Evolutionary conservation across 2,329 filamentous ascomycete genomes (phyloP), one percentile per base, ranked within the genome.

Genomic region (Colletotrichum siamense): DNA sequence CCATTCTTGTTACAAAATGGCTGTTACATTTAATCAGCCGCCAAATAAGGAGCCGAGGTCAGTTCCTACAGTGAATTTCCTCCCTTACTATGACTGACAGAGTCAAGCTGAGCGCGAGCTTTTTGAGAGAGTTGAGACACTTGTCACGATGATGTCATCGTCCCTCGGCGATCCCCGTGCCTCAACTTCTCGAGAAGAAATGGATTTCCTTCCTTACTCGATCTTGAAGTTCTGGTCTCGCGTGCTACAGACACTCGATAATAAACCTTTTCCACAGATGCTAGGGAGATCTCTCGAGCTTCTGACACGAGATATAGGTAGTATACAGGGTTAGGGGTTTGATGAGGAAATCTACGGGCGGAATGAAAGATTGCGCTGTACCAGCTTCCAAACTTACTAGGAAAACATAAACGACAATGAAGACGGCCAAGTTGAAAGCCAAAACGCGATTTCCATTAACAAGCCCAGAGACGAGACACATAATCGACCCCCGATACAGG

Each of bases 31-130:
- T n/a, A 2, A 5, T 6, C 1, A 3, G 12, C 55, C 16, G 28
- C n/a, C 22, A 6, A 8, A 13, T 3, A 52, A 52, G n/a, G 2
- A 16, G n/a, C 2, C 10, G 10, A 59, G 66, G 49, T 39, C 13
- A 22, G 10, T 28, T 0, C 0, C 3, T 2, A 7, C 4, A 4
- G 16, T 3, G 5, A 0, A 6, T 16, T 12, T 3, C 6, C 13
- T 34, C 8, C 12, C 2, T 2, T 13, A 4, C 8, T 28, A n/a
- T 32, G 30, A 22, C 30, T 18, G 18, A 39, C 49, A 15, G 16
- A 69, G 3, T 16, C 8, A 39, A 18, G 15, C 24, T 15, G 22
- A 69, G 30, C 55, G 13, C 10, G 15, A 24, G 5, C 15, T 34
- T 16, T 2, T 28, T 12, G 30, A 30, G 32, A n/a, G 30, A 6